Conservation (phyloP, 345 rosid genomes). For the Cochlearia excelsa region DNA sequence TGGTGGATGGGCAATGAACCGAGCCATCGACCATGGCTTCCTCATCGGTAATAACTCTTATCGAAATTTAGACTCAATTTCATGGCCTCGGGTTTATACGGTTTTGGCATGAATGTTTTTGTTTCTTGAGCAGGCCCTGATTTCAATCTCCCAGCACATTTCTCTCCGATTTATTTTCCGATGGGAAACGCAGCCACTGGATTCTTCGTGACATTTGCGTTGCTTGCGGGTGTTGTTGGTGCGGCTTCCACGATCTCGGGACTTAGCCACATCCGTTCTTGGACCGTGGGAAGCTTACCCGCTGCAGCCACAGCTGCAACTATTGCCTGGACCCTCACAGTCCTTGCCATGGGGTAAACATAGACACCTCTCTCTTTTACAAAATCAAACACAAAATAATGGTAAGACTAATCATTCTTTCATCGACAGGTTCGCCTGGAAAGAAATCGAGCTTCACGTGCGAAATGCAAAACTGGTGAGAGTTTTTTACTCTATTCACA, state of each 20-base stretch:
- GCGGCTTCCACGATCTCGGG: conserved; percentile 75
- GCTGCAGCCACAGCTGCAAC: conserved; percentile 74
- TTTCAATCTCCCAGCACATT: conserved; percentile 78
- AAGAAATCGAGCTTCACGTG: conserved; percentile 69
- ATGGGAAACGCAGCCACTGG: conserved; percentile 99
- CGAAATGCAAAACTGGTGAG: conserved; percentile 82
- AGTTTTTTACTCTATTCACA: conserved; percentile 2
- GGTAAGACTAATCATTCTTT: conserved; percentile 18
- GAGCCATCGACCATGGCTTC: conserved; percentile 84
- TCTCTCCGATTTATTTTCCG: conserved; percentile 84
- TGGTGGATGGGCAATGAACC: conserved; percentile 86
- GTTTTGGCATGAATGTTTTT: conserved; percentile 3
- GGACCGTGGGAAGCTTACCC: conserved; percentile 62
- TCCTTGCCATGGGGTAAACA: conserved; percentile 86
- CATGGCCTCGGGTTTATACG: background rate
- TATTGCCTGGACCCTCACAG: conserved; percentile 89
- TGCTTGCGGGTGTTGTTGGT: conserved; percentile 88
- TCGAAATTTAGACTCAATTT: background rate
- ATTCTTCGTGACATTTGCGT: conserved; percentile 72
- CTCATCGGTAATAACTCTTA: conserved; percentile 52
- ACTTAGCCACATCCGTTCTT: conserved; percentile 58
- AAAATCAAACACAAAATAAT: background rate
- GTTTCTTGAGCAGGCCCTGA: conserved; percentile 53
- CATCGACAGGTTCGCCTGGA: conserved; percentile 70
- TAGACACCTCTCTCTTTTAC: conserved; percentile 2